A percentile compares a stretch with the other conserved stretches of the same genome.
phyloP scores from a whole-genome alignment of 2,329 filamentous ascomycete genomes.

The Hypoxylon sp. region DNA sequence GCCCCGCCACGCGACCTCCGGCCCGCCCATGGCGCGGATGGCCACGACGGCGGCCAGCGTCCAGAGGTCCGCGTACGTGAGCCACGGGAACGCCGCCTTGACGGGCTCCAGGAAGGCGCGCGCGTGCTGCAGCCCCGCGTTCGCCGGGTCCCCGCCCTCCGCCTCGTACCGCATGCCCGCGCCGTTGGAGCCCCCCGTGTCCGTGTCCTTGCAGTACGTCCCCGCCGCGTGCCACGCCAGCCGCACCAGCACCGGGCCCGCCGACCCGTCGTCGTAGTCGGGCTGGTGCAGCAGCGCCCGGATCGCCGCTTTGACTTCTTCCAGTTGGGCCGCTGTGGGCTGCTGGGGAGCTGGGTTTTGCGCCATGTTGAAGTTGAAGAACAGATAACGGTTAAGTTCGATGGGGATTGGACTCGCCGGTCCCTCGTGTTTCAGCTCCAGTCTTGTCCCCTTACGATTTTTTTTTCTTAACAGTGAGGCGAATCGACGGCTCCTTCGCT shows the following conservation, averaged over 20 bases:
- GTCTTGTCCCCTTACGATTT: constrained; percentile 1
- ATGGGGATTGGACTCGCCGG: not conserved
- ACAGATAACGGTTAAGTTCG: not conserved
- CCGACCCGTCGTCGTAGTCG: constrained; percentile 73
- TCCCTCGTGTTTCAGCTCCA: not conserved
- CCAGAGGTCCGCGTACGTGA: constrained; percentile 75
- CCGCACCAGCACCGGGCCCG: constrained; percentile 72
- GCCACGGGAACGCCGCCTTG: constrained; percentile 70
- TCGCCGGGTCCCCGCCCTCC: constrained; percentile 73
- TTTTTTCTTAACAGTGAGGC: not conserved
- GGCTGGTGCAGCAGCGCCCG: constrained; percentile 67
- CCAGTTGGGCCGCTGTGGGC: constrained; percentile 47
- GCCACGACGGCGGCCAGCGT: constrained; percentile 71
- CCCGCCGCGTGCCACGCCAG: constrained; percentile 75
- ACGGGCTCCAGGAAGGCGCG: constrained; percentile 73
- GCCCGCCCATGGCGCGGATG: constrained; percentile 71
- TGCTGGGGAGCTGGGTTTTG: constrained; percentile 11
- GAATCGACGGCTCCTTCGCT: not conserved
- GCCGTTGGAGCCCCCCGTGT: constrained; percentile 74
- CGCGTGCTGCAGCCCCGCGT: constrained; percentile 73
- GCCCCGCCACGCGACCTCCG: constrained; percentile 66
- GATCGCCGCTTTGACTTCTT: constrained; percentile 65
- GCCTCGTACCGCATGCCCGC: constrained; percentile 75
- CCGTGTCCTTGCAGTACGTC: constrained; percentile 69
- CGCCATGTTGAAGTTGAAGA: constrained; percentile 16